Evolutionary conservation across 169 alveolate species (phyloP), one percentile per base, ranked within the genome.

Genomic region (Hepatocystis sp.): DNA sequence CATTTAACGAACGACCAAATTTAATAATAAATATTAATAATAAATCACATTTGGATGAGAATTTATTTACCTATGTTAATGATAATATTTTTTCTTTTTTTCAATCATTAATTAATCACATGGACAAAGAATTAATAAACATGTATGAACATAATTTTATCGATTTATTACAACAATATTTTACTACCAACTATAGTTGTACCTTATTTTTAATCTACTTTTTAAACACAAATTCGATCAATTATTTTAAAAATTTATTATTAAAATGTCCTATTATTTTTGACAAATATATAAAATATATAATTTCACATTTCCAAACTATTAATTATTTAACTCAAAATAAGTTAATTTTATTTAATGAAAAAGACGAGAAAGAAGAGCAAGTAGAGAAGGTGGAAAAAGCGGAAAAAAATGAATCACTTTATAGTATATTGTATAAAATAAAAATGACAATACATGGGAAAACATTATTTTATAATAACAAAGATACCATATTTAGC

Each of bases 41-140:
- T 13, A 30, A n/a, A 40, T 8, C n/a, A 2, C 1, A 8, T 27
- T 4, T n/a, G 7, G 28, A 19, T 30, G 21, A 23, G 2, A 71
- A 71, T 21, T 19, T 71, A n/a, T 71, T 71, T 13, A 71, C 42
- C 4, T 71, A 56, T 51, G 23, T 71, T 42, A 58, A 44, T 1
- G 51, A 58, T 39, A 56, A 58, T 36, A 42, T 71, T 10, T 76
- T 58, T 28, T 32, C 71, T 4, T 76, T 76, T 34, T 76, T 76
- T 42, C 66, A 52, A 19, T 44, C n/a, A n/a, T 4, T 76, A 17
- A 17, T 46, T 58, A 58, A 56, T 30, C 21, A 28, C 7, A 25
- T 56, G 32, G 78, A 76, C 55, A 17, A 71, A 28, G 88, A 76
- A 76, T 25, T 30, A 0, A 76, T 76, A 58, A 44, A 66, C n/a